Conservation (phyloP, 352 stramenopile genomes). For the Globisporangium echinulatum region DNA sequence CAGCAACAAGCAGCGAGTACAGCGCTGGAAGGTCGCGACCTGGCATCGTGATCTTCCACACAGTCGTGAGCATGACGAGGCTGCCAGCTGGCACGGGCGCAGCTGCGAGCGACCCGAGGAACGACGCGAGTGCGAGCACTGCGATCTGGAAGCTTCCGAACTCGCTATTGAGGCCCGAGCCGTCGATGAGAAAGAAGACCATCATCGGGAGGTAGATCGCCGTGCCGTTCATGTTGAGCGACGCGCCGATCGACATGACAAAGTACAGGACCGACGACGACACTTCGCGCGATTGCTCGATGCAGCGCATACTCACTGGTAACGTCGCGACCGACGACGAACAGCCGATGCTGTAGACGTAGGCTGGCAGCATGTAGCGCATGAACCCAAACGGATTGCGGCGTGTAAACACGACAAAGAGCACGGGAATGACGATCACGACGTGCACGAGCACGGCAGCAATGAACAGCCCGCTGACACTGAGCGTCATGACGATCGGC, state of each 20-base stretch:
- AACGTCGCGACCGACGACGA: slow-evolving; percentile 71
- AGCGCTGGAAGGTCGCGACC: slow-evolving; percentile 38
- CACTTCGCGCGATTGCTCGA: slow-evolving; percentile 48
- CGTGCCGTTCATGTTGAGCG: slow-evolving; percentile 71
- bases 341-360: slow-evolving; percentile 66
- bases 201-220: slow-evolving; percentile 71
- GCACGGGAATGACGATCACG: slow-evolving; percentile 45
- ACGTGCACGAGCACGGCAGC: slow-evolving; percentile 50
- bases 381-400: slow-evolving; percentile 75
- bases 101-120: slow-evolving; percentile 54
- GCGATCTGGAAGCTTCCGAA: slow-evolving; percentile 31
- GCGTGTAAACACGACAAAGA: slow-evolving; percentile 54
- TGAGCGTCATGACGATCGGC: slow-evolving; percentile 32
- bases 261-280: slow-evolving; percentile 64
- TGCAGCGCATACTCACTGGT: slow-evolving; percentile 51
- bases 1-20: slow-evolving; percentile 57
- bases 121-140: slow-evolving; percentile 46
- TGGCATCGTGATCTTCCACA: slow-evolving; percentile 69
- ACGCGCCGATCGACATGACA: slow-evolving; percentile 57
- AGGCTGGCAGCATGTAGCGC: slow-evolving; percentile 54
- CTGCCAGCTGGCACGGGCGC: slow-evolving; percentile 52
- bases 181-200: slow-evolving; percentile 66
- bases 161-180: slow-evolving; percentile 29
- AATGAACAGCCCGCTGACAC: slow-evolving; percentile 36
- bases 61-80: slow-evolving; percentile 55